Evolutionary conservation across 2,329 filamentous ascomycete genomes (phyloP).

Genomic region (Byssothecium circinans): DNA sequence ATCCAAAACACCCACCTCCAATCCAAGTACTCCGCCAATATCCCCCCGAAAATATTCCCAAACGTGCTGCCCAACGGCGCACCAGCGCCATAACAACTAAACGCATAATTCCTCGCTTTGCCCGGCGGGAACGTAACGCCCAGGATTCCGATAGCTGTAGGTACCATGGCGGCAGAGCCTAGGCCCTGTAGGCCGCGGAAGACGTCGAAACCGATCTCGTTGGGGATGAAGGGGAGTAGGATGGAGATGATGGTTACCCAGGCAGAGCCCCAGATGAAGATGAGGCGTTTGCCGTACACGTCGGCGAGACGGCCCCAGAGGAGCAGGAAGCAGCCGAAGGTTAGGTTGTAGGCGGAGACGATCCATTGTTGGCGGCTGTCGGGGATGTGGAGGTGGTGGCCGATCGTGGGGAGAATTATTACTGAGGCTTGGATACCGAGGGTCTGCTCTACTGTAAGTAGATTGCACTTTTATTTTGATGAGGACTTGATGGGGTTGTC

Average conservation of each 20-base stretch:
- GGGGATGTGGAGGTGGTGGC: constrained; percentile 58
- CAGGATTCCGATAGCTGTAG: constrained; percentile 70
- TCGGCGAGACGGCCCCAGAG: constrained; percentile 70
- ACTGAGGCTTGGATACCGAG: constrained; percentile 62
- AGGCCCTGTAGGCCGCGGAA: constrained; percentile 69
- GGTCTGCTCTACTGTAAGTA: constrained; percentile 41
- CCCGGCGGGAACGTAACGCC: constrained; percentile 68
- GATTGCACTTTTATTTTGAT: too few species aligned
- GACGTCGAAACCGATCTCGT: constrained; percentile 69
- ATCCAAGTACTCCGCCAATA: constrained; percentile 60
- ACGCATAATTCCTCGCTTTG: constrained; percentile 71
- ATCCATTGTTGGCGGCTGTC: constrained; percentile 66
- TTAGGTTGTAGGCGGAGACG: constrained; percentile 65
- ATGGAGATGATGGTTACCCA: constrained; percentile 64
- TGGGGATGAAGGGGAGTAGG: constrained; percentile 64
- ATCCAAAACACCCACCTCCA: constrained; percentile 53
- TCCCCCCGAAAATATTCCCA: constrained; percentile 65
- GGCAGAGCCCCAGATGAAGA: constrained; percentile 65
- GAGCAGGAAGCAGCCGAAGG: constrained; percentile 68
- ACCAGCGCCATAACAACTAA: constrained; percentile 56
- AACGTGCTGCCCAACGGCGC: constrained; percentile 66
- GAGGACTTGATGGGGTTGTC: too few species aligned
- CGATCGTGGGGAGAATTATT: constrained; percentile 66
- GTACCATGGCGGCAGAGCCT: constrained; percentile 69
- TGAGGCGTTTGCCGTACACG: constrained; percentile 65